phyloP scores from a whole-genome alignment of 2,329 filamentous ascomycete species.

The Stemphylium beticola region DNA sequence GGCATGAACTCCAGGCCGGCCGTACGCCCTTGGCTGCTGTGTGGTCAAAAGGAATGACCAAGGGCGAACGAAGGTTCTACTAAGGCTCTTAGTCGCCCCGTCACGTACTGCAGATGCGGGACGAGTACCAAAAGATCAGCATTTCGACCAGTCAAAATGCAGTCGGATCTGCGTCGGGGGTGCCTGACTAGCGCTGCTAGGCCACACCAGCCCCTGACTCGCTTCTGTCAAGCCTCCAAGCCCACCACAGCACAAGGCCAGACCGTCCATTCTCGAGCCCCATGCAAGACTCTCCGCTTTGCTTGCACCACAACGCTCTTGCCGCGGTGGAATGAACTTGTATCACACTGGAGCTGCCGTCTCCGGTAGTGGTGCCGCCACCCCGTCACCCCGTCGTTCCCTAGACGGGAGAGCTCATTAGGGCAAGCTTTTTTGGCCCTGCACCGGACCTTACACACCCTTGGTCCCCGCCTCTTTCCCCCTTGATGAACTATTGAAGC shows the following conservation, averaged over 20 bases:
- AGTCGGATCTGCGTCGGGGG: conserved; percentile 24
- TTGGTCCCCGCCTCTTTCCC: conserved; percentile 12
- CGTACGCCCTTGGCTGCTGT: neutral
- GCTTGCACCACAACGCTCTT: conserved; percentile 31
- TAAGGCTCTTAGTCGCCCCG: conserved; percentile 13
- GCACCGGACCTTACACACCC: neutral
- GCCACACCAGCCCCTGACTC: conserved; percentile 21
- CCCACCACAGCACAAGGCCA: conserved; percentile 27
- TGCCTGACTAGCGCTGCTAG: conserved; percentile 38
- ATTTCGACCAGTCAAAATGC: conserved; percentile 24
- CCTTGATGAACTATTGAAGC: neutral
- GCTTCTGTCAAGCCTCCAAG: conserved; percentile 10
- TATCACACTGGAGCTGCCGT: conserved; percentile 20
- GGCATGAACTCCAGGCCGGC: neutral
- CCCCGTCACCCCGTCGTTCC: conserved; percentile 24
- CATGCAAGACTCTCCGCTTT: conserved; percentile 20
- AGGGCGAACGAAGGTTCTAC: conserved; percentile 1
- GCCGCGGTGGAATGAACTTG: conserved; percentile 26
- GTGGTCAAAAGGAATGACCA: conserved; percentile 1
- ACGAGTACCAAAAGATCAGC: conserved; percentile 20
- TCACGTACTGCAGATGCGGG: conserved; percentile 25
- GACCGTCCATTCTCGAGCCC: conserved; percentile 19
- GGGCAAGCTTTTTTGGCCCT: neutral
- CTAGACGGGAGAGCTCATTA: conserved; percentile 1
- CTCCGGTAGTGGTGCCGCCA: conserved; percentile 28